Evolutionary conservation across 225 moss, liverwort and hornwort genomes (phyloP).

Genomic region (Physcomitrium patens): DNA sequence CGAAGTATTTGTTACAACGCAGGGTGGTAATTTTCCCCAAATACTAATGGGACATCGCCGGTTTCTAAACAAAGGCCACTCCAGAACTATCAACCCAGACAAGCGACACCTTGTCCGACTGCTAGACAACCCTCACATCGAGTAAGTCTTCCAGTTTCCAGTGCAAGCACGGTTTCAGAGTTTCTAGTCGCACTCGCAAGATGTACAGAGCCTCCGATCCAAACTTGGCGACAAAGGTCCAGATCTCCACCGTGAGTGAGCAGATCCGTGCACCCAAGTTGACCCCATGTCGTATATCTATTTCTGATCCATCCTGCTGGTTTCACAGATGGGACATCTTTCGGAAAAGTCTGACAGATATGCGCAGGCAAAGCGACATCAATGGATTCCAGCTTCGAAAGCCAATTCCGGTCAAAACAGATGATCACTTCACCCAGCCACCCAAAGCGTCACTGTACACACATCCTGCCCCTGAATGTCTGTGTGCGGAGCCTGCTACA

Average conservation of each 20-base stretch:
- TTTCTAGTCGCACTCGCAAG: no score
- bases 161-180: background rate
- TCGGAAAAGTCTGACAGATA: no score
- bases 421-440: slow-evolving; percentile 32
- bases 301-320: background rate
- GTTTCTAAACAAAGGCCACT: slow-evolving; percentile 86
- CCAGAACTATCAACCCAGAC: slow-evolving; percentile 96
- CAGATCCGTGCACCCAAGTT: no score
- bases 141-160: slow-evolving; percentile 38
- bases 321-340: slow-evolving; percentile 43
- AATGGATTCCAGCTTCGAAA: slow-evolving; percentile 32
- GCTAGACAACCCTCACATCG: slow-evolving; percentile 74
- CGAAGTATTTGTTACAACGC: slow-evolving; percentile 95
- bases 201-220: no score
- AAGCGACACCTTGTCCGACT: slow-evolving; percentile 80
- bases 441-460: slow-evolving; percentile 74
- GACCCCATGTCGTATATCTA: no score
- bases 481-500: slow-evolving; percentile 55
- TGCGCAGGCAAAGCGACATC: no score
- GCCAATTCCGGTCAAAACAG: slow-evolving; percentile 35
- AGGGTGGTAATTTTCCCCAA: slow-evolving; percentile 98
- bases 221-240: no score
- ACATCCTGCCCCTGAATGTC: slow-evolving; percentile 65
- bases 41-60: slow-evolving; percentile 95
- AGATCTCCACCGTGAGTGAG: no score